A percentile compares a stretch with the other conserved stretches of the same genome.
These are phyloP conservation scores for Starmerella asiatica DNA, from an alignment of 805 yeast species.

Conservation along the genomic window DNA sequence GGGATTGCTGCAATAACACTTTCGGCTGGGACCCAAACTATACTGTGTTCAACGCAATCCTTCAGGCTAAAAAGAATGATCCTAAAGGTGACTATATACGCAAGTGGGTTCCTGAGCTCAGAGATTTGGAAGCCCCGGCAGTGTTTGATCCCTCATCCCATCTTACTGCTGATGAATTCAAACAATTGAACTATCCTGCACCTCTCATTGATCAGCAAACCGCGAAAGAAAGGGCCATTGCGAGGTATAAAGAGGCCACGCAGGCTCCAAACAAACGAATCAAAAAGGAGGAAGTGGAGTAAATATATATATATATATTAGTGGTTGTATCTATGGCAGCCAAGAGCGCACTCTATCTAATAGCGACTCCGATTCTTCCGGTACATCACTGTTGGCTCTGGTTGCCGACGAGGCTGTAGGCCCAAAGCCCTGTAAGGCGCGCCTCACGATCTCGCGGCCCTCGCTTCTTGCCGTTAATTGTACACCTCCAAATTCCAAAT, in stretches of 20 bases:
- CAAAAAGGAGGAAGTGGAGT: neutral
- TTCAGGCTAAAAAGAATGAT: constrained; percentile 39
- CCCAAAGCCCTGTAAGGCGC: constrained; percentile 22
- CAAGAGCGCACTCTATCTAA: neutral
- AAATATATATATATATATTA: neutral
- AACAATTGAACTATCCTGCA: constrained; percentile 14
- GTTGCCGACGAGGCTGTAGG: neutral
- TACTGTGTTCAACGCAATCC: constrained; percentile 40
- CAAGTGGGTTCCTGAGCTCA: constrained; percentile 39
- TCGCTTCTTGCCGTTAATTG: constrained; percentile 22
- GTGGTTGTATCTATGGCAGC: neutral
- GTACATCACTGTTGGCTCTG: neutral
- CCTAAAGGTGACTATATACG: constrained; percentile 35
- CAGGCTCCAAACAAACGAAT: constrained; percentile 2
- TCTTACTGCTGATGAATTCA: constrained; percentile 11
- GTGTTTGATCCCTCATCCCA: constrained; percentile 29
- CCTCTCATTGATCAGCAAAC: constrained; percentile 11
- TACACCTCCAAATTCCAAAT: constrained; percentile 12
- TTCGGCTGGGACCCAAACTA: constrained; percentile 56
- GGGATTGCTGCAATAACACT: constrained; percentile 41
- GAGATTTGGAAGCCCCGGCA: constrained; percentile 24
- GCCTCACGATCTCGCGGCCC: constrained; percentile 26
- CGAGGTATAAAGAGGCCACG: constrained; percentile 11
- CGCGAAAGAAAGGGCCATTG: constrained; percentile 11
- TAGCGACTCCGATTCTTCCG: constrained; percentile 1